Evolutionary conservation across 2,329 filamentous ascomycete species (phyloP).

Genomic region (Fusarium pseudonygamai): DNA sequence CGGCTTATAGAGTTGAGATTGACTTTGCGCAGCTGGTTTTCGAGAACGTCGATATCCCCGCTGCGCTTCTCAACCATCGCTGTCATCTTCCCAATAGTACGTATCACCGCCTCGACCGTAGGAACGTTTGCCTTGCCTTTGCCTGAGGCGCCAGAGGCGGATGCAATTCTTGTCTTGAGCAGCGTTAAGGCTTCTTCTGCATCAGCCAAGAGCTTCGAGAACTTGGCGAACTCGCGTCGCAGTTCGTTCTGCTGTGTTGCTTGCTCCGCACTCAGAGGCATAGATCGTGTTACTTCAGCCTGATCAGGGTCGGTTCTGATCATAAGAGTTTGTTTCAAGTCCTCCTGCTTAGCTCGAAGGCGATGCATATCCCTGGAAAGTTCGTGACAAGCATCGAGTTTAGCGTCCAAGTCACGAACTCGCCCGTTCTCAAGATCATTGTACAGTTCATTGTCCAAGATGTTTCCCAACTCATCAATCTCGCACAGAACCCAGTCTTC

Average conservation of each 20-base stretch:
- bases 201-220: slow-evolving; percentile 79
- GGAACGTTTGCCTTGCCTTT: slow-evolving; percentile 66
- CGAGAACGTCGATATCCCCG: slow-evolving; percentile 89
- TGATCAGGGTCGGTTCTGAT: slow-evolving; percentile 74
- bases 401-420: slow-evolving; percentile 73
- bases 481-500: slow-evolving; percentile 82
- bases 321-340: slow-evolving; percentile 79
- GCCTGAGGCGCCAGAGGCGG: slow-evolving; percentile 60
- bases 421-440: slow-evolving; percentile 72
- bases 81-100: slow-evolving; percentile 93
- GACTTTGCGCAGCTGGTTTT: slow-evolving; percentile 83
- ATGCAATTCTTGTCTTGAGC: slow-evolving; percentile 79
- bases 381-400: slow-evolving; percentile 73
- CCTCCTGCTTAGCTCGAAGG: slow-evolving; percentile 78
- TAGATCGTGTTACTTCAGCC: slow-evolving; percentile 69
- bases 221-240: slow-evolving; percentile 75
- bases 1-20: slow-evolving; percentile 59
- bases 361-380: slow-evolving; percentile 75
- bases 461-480: slow-evolving; percentile 71
- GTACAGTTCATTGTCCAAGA: slow-evolving; percentile 73
- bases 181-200: slow-evolving; percentile 83
- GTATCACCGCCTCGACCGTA: slow-evolving; percentile 90
- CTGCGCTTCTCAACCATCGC: slow-evolving; percentile 90
- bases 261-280: slow-evolving; percentile 87
- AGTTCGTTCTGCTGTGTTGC: slow-evolving; percentile 85